Conservation (phyloP, 2,329 filamentous ascomycete species). For the Periconia sp. region DNA sequence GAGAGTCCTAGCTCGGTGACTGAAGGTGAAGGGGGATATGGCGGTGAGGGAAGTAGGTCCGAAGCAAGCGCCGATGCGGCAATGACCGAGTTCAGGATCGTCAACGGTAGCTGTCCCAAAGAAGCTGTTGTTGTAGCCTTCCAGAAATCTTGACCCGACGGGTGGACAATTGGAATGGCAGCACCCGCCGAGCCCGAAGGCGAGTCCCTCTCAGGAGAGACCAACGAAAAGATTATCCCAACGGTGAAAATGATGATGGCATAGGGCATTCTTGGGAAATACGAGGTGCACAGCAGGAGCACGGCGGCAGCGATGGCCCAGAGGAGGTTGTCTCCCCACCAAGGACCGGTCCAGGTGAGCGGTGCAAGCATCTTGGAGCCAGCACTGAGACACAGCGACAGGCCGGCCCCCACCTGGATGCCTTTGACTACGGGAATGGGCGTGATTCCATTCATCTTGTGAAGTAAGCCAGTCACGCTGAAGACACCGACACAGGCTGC, state of each 20-base stretch:
- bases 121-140: slow-evolving; percentile 66
- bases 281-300: slow-evolving; percentile 67
- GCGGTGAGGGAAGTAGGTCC: slow-evolving; percentile 71
- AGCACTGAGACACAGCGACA: slow-evolving; percentile 79
- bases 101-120: slow-evolving; percentile 85
- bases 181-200: slow-evolving; percentile 51
- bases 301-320: slow-evolving; percentile 77
- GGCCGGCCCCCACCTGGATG: slow-evolving; percentile 88
- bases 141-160: slow-evolving; percentile 53
- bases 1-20: slow-evolving; percentile 79
- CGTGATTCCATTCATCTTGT: slow-evolving; percentile 70
- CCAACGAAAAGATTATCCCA: slow-evolving; percentile 66
- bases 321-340: slow-evolving; percentile 73
- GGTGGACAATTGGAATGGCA: slow-evolving; percentile 52
- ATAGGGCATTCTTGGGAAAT: slow-evolving; percentile 70
- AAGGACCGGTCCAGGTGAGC: slow-evolving; percentile 67
- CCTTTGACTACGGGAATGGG: slow-evolving; percentile 90
- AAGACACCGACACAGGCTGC: slow-evolving; percentile 72
- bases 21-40: slow-evolving; percentile 59
- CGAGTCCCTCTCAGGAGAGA: slow-evolving; percentile 27
- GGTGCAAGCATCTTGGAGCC: slow-evolving; percentile 66
- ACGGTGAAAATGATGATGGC: slow-evolving; percentile 71
- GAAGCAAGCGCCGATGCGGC: slow-evolving; percentile 78
- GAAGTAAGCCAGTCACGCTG: slow-evolving; percentile 76
- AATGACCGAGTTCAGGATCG: slow-evolving; percentile 88